These are phyloP conservation scores for Thielaviopsis euricoi DNA, from an alignment of 2,329 filamentous ascomycete genomes.

Conservation along the genomic window DNA sequence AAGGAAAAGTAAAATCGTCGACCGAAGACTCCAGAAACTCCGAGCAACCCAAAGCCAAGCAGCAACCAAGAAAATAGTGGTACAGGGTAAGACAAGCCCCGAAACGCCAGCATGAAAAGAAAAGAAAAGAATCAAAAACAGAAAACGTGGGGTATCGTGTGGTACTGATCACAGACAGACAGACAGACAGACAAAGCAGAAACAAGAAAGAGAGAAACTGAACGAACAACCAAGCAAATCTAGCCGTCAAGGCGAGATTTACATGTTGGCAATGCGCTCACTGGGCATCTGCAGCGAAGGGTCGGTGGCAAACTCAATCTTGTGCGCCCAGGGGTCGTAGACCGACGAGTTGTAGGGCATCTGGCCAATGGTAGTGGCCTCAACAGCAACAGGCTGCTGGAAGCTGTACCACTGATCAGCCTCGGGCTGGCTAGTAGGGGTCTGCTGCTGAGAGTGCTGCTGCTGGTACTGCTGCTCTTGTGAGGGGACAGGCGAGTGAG, in stretches of 20 bases:
- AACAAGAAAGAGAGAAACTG: background rate
- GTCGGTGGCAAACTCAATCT: conserved; percentile 39
- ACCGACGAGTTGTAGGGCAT: conserved; percentile 33
- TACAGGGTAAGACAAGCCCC: conserved; percentile 8
- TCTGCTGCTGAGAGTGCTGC: conserved; percentile 14
- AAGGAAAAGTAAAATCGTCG: background rate
- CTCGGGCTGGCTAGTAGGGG: conserved; percentile 23
- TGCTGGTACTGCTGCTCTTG: conserved; percentile 22
- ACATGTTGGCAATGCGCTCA: conserved; percentile 39
- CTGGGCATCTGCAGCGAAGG: conserved; percentile 42
- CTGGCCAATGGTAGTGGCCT: conserved; percentile 36
- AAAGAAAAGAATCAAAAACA: conserved; percentile 10
- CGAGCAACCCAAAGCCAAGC: background rate
- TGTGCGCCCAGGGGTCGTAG: conserved; percentile 36
- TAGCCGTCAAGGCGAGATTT: conserved; percentile 14
- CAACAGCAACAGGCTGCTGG: conserved; percentile 32
- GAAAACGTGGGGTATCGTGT: conserved; percentile 13
- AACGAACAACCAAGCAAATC: conserved; percentile 7
- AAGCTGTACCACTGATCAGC: conserved; percentile 41
- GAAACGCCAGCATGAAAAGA: conserved; percentile 7
- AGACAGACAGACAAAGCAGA: conserved; percentile 8
- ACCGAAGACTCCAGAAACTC: conserved; percentile 8
- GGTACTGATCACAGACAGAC: conserved; percentile 12
- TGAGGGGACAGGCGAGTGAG: conserved; percentile 17
- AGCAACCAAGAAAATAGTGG: conserved; percentile 7